Evolutionary conservation across 176 grass and related monocot genomes (phyloP).

Genomic region (Cenchrus purpureus): DNA sequence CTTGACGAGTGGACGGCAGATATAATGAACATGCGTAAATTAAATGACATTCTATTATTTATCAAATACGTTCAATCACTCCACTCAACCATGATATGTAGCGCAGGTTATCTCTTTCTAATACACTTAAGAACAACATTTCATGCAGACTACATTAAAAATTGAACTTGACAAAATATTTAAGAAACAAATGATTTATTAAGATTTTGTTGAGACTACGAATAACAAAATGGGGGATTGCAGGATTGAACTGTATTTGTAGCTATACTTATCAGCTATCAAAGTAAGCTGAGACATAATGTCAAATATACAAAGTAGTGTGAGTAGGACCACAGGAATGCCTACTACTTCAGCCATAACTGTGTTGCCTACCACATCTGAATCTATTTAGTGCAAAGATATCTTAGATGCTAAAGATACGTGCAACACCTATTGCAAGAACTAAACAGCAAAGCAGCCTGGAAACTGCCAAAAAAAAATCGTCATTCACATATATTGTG

Average conservation of each 20-base stretch:
- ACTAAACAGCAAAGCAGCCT: neutral
- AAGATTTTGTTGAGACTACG: slow-evolving; percentile 7
- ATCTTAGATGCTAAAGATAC: neutral
- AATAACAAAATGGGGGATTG: neutral
- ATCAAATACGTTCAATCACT: neutral
- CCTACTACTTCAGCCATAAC: neutral
- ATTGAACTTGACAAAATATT: neutral
- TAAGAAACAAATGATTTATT: neutral
- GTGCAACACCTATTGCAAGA: neutral
- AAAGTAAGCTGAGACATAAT: neutral
- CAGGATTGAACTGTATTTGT: neutral
- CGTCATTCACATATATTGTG: neutral
- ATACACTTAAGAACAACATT: neutral
- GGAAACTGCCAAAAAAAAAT: neutral
- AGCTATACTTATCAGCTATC: neutral
- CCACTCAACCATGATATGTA: neutral
- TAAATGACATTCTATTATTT: neutral
- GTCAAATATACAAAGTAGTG: neutral
- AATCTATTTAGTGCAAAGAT: neutral
- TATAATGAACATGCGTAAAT: neutral
- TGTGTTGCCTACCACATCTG: neutral
- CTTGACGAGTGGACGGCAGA: neutral
- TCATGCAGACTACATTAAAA: neutral
- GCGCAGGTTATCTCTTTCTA: neutral
- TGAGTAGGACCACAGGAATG: neutral